Evolutionary conservation across 306 rosid species (phyloP), one percentile per base, ranked within the genome.

Genomic region (Neltuma alba): DNA sequence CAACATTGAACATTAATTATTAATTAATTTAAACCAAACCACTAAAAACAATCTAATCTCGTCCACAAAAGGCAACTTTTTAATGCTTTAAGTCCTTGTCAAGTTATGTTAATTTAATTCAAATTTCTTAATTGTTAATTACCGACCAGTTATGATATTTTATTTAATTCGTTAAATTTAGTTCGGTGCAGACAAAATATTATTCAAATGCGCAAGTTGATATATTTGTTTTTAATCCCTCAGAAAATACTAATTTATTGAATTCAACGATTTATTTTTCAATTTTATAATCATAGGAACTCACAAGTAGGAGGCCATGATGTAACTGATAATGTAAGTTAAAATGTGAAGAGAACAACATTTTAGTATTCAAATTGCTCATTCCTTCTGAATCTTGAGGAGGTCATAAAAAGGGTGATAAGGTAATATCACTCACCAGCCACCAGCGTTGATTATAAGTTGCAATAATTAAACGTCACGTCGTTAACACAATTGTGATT

Each of bases 121-220:
- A 44, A 10, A 72, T 41, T 61, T 54, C 40, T 37, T 9, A 28
- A n/a, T 54, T 82, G 72, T 78, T 86, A 84, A 85, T 65, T 47
- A 84, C 92, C 92, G 87, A 87, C 88, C 75, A 75, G 66, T 21
- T 37, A 68, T 52, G 74, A 82, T 68, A 70, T 70, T 78, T 66
- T 38, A 37, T 38, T 66, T 66, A 10, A 66, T 66, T 38, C 33
- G 10, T 66, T 20, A 41, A 13, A 38, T 66, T 66, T 66, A 20
- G 72, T 66, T 66, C 27, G 33, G 9, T 66, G 27, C 50, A 4
- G 21, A 38, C 31, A 10, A 37, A 37, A 66, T 38, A 21, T 66
- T 38, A 37, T 11, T 37, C 72, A 38, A 37, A 78, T 50, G 64
- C 50, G 67, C 50, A n/a, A 34, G 70, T 79, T 72, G 70, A 60